phyloP scores from a whole-genome alignment of 1,284 basidiomycete genomes.

The Cutaneotrichosporon spelunceum region DNA sequence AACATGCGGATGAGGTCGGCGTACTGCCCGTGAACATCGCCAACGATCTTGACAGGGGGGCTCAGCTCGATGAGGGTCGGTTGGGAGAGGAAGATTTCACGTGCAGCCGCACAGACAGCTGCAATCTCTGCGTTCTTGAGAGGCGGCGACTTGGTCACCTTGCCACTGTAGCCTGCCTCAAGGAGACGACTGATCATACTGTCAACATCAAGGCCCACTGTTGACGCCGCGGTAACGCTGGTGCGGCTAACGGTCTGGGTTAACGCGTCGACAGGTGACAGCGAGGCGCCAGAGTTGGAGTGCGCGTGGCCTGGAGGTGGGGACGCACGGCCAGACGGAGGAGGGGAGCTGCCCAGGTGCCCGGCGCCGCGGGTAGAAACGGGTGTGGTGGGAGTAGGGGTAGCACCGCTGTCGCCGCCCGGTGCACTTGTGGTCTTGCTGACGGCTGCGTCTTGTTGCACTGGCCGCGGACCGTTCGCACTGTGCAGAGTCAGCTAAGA shows the following conservation, averaged over 20 bases:
- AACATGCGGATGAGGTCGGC: constrained; percentile 97
- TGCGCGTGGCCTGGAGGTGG: constrained; percentile 31
- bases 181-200: constrained; percentile 97
- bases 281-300: constrained; percentile 30
- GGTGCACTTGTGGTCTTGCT: constrained; percentile 9
- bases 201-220: constrained; percentile 75
- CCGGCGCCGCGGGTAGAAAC: constrained; percentile 42
- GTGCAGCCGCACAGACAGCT: constrained; percentile 91
- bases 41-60: constrained; percentile 98
- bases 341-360: constrained; percentile 38
- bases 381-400: constrained; percentile 45
- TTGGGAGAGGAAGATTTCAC: constrained; percentile 94
- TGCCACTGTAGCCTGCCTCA: constrained; percentile 96
- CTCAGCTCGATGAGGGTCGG: constrained; percentile 96
- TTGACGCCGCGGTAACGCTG: constrained; percentile 24
- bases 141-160: constrained; percentile 93
- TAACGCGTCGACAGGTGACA: constrained; percentile 38
- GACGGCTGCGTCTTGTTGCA: not conserved
- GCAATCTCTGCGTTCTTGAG: constrained; percentile 96
- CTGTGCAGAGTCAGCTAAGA: constrained; percentile 6
- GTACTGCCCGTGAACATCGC: constrained; percentile 98
- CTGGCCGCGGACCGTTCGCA: not conserved
- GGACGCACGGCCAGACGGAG: constrained; percentile 36
- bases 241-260: constrained; percentile 38
- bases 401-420: not conserved